A percentile compares a stretch with the other conserved stretches of the same genome.
Conservation (phyloP, 2,329 filamentous ascomycete genomes). For the Fusarium oxysporum region DNA sequence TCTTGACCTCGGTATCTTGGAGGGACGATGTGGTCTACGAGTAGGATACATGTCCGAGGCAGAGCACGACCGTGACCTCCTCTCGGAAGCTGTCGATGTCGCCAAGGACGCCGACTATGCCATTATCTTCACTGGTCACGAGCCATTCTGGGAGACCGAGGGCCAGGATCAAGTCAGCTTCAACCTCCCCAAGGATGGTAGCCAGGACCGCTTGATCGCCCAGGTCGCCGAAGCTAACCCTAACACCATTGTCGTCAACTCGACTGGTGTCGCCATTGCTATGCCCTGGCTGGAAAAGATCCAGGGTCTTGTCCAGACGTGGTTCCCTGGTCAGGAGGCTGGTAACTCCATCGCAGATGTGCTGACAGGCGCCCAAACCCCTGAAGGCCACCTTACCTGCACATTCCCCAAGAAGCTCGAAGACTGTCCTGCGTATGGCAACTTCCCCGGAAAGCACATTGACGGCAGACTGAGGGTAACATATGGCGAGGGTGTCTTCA, state of each 20-base stretch:
- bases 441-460: slow-evolving; percentile 63
- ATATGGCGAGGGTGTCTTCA: slow-evolving; percentile 77
- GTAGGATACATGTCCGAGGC: slow-evolving; percentile 49
- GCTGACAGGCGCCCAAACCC: slow-evolving; percentile 72
- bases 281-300: slow-evolving; percentile 68
- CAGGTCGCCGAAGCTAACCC: slow-evolving; percentile 68
- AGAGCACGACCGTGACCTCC: slow-evolving; percentile 52
- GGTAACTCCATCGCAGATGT: slow-evolving; percentile 77
- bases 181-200: slow-evolving; percentile 69
- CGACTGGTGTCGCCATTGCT: slow-evolving; percentile 72
- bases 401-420: slow-evolving; percentile 70
- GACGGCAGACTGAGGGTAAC: slow-evolving; percentile 65
- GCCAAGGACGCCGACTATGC: slow-evolving; percentile 72
- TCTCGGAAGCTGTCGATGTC: slow-evolving; percentile 64
- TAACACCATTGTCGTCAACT: slow-evolving; percentile 71
- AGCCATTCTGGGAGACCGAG: slow-evolving; percentile 62
- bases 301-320: slow-evolving; percentile 72
- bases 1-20: slow-evolving; percentile 49
- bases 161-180: slow-evolving; percentile 78
- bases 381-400: slow-evolving; percentile 72
- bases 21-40: slow-evolving; percentile 48
- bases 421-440: slow-evolving; percentile 74
- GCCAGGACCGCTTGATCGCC: slow-evolving; percentile 70
- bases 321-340: slow-evolving; percentile 77
- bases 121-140: slow-evolving; percentile 66